Percentiles rank a stretch among this genome's conserved stretches.
Evolutionary conservation across 768 basidiomycete species (phyloP).

Genomic region (Paxillus rubicundulus): DNA sequence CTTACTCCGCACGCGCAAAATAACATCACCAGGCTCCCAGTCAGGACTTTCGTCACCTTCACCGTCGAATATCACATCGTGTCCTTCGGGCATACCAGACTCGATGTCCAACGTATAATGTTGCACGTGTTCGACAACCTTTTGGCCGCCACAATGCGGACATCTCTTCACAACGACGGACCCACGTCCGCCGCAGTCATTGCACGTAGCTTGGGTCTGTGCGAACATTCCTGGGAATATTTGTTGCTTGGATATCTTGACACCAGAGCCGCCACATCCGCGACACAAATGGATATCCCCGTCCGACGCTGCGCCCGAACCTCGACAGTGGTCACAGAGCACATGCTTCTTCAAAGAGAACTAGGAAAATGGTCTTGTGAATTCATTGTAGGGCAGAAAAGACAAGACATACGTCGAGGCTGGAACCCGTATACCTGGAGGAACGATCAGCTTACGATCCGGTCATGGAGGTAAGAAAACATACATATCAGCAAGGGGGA

Average conservation of each 20-base stretch:
- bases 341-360: slow-evolving; percentile 91
- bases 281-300: slow-evolving; percentile 84
- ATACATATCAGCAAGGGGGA: slow-evolving; percentile 81
- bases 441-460: slow-evolving; percentile 5
- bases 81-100: slow-evolving; percentile 88
- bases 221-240: slow-evolving; percentile 98
- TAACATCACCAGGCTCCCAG: slow-evolving; percentile 93
- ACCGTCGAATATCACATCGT: slow-evolving; percentile 92
- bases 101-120: slow-evolving; percentile 84
- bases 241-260: slow-evolving; percentile 82
- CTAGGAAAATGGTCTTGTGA: slow-evolving; percentile 40
- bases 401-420: slow-evolving; percentile 66
- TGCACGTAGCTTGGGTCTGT: slow-evolving; percentile 80
- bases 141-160: slow-evolving; percentile 77
- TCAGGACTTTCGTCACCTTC: slow-evolving; percentile 96
- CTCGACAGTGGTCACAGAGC: slow-evolving; percentile 96
- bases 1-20: slow-evolving; percentile 79
- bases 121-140: slow-evolving; percentile 77
- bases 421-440: slow-evolving; percentile 76
- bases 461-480: slow-evolving; percentile 20
- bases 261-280: slow-evolving; percentile 80
- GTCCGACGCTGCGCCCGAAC: slow-evolving; percentile 89
- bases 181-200: slow-evolving; percentile 83
- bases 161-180: slow-evolving; percentile 74
- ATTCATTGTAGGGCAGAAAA: neutral